Conservation (phyloP, 805 yeast species). For the Saccharomycodes ludwigii region DNA sequence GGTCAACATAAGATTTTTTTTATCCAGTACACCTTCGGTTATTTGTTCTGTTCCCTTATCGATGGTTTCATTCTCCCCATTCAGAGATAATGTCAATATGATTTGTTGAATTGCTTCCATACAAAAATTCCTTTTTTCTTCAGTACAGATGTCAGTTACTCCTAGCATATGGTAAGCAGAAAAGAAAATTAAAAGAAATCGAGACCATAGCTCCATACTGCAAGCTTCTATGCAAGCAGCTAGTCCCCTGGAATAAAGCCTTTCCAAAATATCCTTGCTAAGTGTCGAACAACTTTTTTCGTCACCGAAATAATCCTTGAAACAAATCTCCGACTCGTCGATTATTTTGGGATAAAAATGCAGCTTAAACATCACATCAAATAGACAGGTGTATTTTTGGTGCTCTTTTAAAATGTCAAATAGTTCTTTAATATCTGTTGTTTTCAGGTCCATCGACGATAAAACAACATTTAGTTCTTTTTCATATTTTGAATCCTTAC, state of each 20-base stretch:
- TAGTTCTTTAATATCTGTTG: constrained; percentile 7
- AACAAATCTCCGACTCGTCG: constrained; percentile 10
- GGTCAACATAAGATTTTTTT: neutral
- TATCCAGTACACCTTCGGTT: neutral
- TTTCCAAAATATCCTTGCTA: too few relatives aligned
- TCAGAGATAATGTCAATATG: too few relatives aligned
- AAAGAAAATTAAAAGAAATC: too few relatives aligned
- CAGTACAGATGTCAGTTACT: too few relatives aligned
- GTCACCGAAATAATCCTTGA: constrained; percentile 8
- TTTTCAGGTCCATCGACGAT: constrained; percentile 7
- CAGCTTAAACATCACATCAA: too few relatives aligned
- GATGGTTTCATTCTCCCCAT: neutral
- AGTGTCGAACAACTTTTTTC: constrained; percentile 1
- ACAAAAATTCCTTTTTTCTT: too few relatives aligned
- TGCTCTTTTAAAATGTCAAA: constrained; percentile 6
- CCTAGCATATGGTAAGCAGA: too few relatives aligned
- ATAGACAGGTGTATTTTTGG: too few relatives aligned
- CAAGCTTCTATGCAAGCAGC: too few relatives aligned
- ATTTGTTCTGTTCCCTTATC: neutral
- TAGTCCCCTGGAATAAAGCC: too few relatives aligned
- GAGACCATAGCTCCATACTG: too few relatives aligned
- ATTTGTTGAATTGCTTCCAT: too few relatives aligned
- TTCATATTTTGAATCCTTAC: constrained; percentile 7
- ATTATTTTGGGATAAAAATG: constrained; percentile 12
- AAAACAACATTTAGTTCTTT: constrained; percentile 12